Conservation (phyloP, 805 yeast genomes). For the Candida bentonensis region DNA sequence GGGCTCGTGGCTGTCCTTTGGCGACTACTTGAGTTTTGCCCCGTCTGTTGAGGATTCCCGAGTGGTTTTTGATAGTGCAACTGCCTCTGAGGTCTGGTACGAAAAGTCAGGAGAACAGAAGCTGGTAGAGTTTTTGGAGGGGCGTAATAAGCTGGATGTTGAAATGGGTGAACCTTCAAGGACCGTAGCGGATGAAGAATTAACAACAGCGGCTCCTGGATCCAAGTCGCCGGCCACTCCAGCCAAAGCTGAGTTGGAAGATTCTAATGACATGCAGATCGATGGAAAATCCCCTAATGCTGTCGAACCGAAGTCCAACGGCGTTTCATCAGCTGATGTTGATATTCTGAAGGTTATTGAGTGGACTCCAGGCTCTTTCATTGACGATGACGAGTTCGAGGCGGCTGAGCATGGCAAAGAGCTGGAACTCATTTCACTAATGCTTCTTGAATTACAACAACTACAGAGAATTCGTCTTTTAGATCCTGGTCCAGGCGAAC, state of each 20-base stretch:
- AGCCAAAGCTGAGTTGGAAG: not conserved
- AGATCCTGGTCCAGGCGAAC: slow-evolving; percentile 11
- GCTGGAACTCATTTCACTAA: slow-evolving; percentile 28
- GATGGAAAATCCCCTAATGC: not conserved
- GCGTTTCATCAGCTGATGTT: slow-evolving; percentile 4
- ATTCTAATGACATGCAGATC: not conserved
- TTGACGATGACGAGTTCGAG: slow-evolving; percentile 39
- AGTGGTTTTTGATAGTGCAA: slow-evolving; percentile 33
- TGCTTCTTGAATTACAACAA: slow-evolving; percentile 35
- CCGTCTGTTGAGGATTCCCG: slow-evolving; percentile 50
- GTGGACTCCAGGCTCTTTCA: slow-evolving; percentile 36
- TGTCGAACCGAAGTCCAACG: not conserved
- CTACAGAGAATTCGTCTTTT: slow-evolving; percentile 34
- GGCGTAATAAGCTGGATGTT: slow-evolving; percentile 30
- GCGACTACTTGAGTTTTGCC: slow-evolving; percentile 42
- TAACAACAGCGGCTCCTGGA: not conserved
- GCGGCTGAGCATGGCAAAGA: slow-evolving; percentile 30
- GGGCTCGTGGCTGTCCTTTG: slow-evolving; percentile 48
- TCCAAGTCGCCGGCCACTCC: not conserved
- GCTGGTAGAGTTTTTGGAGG: slow-evolving; percentile 19
- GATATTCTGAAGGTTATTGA: slow-evolving; percentile 25
- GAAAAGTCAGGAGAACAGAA: slow-evolving; percentile 14
- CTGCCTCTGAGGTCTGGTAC: slow-evolving; percentile 20
- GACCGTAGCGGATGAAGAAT: not conserved
- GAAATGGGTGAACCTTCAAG: slow-evolving; percentile 1